A percentile compares a stretch with the other conserved stretches of the same genome.
These are phyloP conservation scores for Symmetrospora coprosmae DNA, from an alignment of 768 basidiomycete genomes.

Conservation along the genomic window DNA sequence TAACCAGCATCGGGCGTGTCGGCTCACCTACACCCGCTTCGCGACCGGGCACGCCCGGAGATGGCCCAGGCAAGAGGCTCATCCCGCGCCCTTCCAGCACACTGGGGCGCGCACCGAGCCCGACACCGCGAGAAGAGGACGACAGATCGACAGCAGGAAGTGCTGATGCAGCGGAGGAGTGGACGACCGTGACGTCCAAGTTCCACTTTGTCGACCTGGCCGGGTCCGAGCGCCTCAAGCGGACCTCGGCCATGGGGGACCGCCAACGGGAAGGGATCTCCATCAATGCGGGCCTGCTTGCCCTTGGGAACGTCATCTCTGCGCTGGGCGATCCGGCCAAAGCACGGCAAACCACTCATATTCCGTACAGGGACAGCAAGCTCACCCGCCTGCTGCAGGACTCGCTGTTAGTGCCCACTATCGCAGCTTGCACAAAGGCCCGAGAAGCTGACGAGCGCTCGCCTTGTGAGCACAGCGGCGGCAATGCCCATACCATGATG, in stretches of 20 bases:
- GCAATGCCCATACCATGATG: slow-evolving; percentile 96
- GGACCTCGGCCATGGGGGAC: slow-evolving; percentile 88
- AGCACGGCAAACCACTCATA: slow-evolving; percentile 69
- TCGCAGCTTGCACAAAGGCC: too few species aligned
- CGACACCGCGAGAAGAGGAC: slow-evolving; percentile 1
- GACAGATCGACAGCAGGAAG: not conserved
- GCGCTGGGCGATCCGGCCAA: slow-evolving; percentile 86
- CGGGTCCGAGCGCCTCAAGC: slow-evolving; percentile 91
- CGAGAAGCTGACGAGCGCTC: too few species aligned
- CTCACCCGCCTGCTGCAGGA: slow-evolving; percentile 91
- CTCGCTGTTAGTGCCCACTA: slow-evolving; percentile 45
- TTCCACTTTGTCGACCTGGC: slow-evolving; percentile 98
- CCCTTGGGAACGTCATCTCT: slow-evolving; percentile 95
- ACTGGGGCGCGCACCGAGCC: slow-evolving; percentile 17
- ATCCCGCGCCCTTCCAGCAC: slow-evolving; percentile 25
- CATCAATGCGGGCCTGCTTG: slow-evolving; percentile 90
- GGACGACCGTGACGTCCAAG: slow-evolving; percentile 81
- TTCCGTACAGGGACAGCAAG: slow-evolving; percentile 97
- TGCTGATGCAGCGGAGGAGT: slow-evolving; percentile 51
- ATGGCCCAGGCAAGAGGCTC: slow-evolving; percentile 21
- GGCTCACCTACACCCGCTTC: slow-evolving; percentile 17
- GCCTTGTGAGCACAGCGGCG: slow-evolving; percentile 44
- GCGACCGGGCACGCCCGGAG: slow-evolving; percentile 14
- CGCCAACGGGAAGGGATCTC: slow-evolving; percentile 90
- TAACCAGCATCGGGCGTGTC: not conserved